Evolutionary conservation across 768 basidiomycete species (phyloP).

Genomic region (Pulveroboletus frians): DNA sequence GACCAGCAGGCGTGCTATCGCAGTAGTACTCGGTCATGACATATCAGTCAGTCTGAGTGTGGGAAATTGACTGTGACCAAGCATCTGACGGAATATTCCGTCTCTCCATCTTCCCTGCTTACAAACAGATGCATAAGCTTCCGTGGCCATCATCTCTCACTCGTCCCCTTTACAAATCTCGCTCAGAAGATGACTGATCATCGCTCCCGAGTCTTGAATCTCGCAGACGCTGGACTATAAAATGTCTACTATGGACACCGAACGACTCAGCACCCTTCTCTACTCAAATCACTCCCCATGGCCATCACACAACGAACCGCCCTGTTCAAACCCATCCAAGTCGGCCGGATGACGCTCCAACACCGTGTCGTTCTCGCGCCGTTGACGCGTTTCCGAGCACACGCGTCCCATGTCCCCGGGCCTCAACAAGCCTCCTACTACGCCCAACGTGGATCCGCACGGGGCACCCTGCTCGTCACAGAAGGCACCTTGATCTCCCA

Average conservation of each 20-base stretch:
- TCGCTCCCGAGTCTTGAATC: neutral
- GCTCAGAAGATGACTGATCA: neutral
- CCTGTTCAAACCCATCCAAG: slow-evolving; percentile 44
- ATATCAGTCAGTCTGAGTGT: no score
- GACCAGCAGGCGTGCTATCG: no score
- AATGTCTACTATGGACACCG: no score
- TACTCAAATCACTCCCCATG: no score
- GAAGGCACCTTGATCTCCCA: slow-evolving; percentile 52
- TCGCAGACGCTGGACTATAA: neutral
- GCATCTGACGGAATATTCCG: no score
- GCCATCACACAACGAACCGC: neutral
- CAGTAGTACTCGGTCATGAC: no score
- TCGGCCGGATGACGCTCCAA: slow-evolving; percentile 38
- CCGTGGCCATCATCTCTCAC: no score
- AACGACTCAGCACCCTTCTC: no score
- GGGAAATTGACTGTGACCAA: no score
- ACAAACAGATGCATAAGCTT: no score
- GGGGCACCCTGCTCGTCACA: slow-evolving; percentile 52
- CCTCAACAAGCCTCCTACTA: slow-evolving; percentile 42
- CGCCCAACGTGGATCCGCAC: slow-evolving; percentile 9
- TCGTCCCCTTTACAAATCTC: neutral
- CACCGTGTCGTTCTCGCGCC: slow-evolving; percentile 56
- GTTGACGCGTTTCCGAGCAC: slow-evolving; percentile 42
- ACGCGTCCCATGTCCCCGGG: slow-evolving; percentile 33
- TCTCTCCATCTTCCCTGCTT: no score